These are phyloP conservation scores for Blumeria graminis DNA, from an alignment of 2,329 filamentous ascomycete species.

Conservation along the genomic window DNA sequence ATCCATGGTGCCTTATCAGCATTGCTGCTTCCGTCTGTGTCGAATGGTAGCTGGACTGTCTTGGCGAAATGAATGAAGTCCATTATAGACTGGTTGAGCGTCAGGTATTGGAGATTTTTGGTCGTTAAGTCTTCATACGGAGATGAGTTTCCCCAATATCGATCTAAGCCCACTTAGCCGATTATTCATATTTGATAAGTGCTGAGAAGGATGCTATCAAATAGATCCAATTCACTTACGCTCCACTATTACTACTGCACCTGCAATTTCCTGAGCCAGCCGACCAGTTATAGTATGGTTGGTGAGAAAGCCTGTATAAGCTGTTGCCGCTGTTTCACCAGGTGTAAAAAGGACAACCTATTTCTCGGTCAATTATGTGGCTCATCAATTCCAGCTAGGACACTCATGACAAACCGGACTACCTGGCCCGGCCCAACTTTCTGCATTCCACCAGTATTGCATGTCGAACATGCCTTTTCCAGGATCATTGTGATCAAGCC, in stretches of 20 bases:
- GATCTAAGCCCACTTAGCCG: constrained; percentile 16
- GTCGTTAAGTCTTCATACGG: constrained; percentile 26
- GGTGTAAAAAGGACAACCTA: constrained; percentile 27
- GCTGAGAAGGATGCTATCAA: background rate
- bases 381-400: no score
- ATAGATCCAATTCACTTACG: constrained; percentile 16
- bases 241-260: constrained; percentile 29
- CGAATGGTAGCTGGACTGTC: constrained; percentile 27
- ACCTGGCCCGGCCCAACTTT: constrained; percentile 27
- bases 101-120: constrained; percentile 28
- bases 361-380: background rate
- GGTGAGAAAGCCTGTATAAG: constrained; percentile 25
- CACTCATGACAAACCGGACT: constrained; percentile 21
- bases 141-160: constrained; percentile 31
- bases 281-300: constrained; percentile 24
- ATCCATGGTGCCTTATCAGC: constrained; percentile 31
- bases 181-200: constrained; percentile 1
- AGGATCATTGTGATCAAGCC: constrained; percentile 32
- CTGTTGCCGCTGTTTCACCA: constrained; percentile 24
- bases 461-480: constrained; percentile 29
- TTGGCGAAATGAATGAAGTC: constrained; percentile 31
- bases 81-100: constrained; percentile 25
- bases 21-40: constrained; percentile 22
- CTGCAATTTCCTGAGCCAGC: constrained; percentile 26
- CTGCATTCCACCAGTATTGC: constrained; percentile 26